Evolutionary conservation across 768 basidiomycete species (phyloP).

Genomic region (Tubosaeta brunneosetosa): DNA sequence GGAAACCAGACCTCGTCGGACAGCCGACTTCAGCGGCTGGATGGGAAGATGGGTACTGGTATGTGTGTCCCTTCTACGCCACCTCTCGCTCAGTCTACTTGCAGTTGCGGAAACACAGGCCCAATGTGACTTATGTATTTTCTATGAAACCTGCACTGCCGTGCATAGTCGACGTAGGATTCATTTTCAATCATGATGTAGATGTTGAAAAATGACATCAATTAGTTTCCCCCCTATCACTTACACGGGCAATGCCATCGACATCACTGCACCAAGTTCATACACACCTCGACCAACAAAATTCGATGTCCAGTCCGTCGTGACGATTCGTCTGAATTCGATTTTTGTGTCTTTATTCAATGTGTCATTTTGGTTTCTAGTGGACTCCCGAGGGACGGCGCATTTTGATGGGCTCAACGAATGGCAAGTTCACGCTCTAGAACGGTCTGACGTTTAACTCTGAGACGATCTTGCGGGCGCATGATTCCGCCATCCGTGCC

Average conservation of each 20-base stretch:
- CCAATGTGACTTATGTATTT: conserved; percentile 70
- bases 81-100: neutral
- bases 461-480: conserved; percentile 98
- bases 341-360: neutral
- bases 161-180: conserved; percentile 81
- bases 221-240: conserved; percentile 89
- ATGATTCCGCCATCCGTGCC: conserved; percentile 90
- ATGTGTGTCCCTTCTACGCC: conserved; percentile 23
- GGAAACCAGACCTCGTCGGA: conserved; percentile 88
- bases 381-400: conserved; percentile 98
- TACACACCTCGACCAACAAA: conserved; percentile 98
- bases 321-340: conserved; percentile 60
- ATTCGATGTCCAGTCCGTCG: conserved; percentile 93
- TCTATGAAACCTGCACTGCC: conserved; percentile 80
- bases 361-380: conserved; percentile 36
- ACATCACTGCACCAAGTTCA: conserved; percentile 92
- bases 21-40: conserved; percentile 89
- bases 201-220: conserved; percentile 22
- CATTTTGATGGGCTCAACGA: conserved; percentile 90
- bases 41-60: conserved; percentile 86
- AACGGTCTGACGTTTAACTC: conserved; percentile 99
- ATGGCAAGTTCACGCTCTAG: conserved; percentile 98
- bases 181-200: conserved; percentile 16
- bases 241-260: conserved; percentile 84
- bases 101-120: conserved; percentile 73